Evolutionary conservation across 2,329 filamentous ascomycete genomes (phyloP).

Genomic region (Achaetomium macrosporum): DNA sequence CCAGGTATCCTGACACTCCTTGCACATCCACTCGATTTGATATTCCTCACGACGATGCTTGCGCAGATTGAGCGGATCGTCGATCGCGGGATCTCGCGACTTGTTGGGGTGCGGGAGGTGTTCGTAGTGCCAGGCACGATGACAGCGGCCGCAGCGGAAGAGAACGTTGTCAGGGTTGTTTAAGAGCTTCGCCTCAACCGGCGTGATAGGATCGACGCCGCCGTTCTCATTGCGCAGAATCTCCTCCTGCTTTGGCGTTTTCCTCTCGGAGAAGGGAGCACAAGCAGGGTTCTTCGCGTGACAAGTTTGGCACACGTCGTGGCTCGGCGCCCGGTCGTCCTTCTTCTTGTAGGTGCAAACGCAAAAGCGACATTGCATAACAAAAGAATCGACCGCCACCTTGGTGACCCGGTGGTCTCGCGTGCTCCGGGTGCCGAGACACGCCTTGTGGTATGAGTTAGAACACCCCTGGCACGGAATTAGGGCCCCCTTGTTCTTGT

Average conservation of each 20-base stretch:
- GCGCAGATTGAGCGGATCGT: conserved; percentile 44
- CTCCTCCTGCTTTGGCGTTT: conserved; percentile 75
- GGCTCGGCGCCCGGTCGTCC: conserved; percentile 62
- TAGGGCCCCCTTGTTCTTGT: conserved; percentile 59
- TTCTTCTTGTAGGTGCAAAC: conserved; percentile 63
- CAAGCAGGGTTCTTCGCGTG: conserved; percentile 62
- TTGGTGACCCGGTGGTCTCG: conserved; percentile 92
- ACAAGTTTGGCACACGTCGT: conserved; percentile 68
- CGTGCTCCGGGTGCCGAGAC: conserved; percentile 64
- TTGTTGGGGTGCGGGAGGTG: conserved; percentile 59
- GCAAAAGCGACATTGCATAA: conserved; percentile 86
- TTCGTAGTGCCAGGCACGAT: conserved; percentile 74
- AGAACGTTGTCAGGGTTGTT: conserved; percentile 73
- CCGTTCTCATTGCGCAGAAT: conserved; percentile 71
- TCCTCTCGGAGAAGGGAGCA: conserved; percentile 63
- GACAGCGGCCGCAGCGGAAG: conserved; percentile 76
- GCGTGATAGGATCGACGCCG: conserved; percentile 68
- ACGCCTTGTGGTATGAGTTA: conserved; percentile 73
- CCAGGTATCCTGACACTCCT: conserved; percentile 61
- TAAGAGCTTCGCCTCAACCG: conserved; percentile 56
- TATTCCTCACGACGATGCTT: conserved; percentile 67
- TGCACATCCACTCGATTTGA: conserved; percentile 69
- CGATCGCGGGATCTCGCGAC: conserved; percentile 31
- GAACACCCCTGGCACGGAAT: conserved; percentile 91
- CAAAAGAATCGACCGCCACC: conserved; percentile 66